phyloP scores from a whole-genome alignment of 1,139 yeast species.

The Suhomyces bribrorum region DNA sequence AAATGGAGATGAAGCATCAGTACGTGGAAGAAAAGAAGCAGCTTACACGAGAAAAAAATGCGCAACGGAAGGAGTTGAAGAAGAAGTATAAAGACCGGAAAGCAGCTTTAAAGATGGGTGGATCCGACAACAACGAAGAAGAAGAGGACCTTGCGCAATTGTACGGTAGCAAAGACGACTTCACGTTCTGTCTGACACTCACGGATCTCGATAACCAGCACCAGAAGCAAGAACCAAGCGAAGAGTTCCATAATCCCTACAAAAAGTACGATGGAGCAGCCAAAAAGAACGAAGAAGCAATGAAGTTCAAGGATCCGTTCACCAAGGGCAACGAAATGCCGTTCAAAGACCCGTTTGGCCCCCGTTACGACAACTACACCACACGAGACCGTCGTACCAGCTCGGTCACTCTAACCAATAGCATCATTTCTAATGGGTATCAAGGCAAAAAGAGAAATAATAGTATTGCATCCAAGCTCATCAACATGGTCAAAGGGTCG shows the following conservation, averaged over 20 bases:
- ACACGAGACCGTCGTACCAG: slow-evolving; percentile 5
- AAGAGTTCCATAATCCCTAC: background rate
- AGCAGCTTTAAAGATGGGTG: background rate
- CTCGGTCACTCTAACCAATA: slow-evolving; percentile 3
- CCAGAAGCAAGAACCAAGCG: background rate
- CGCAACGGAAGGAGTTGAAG: slow-evolving; percentile 13
- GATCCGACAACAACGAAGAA: background rate
- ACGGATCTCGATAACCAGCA: background rate
- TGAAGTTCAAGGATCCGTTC: background rate
- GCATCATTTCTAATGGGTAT: background rate
- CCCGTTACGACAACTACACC: slow-evolving; percentile 3
- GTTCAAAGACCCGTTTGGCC: slow-evolving; percentile 1
- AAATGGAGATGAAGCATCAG: slow-evolving; percentile 11
- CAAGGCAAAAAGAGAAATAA: slow-evolving; percentile 5
- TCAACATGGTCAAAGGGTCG: slow-evolving; percentile 15
- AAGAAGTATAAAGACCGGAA: slow-evolving; percentile 9
- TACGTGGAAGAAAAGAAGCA: slow-evolving; percentile 10
- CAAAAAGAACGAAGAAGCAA: background rate
- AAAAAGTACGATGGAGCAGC: background rate
- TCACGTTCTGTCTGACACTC: background rate
- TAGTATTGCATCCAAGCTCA: slow-evolving; percentile 11
- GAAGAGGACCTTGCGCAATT: background rate
- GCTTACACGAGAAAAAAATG: slow-evolving; percentile 12
- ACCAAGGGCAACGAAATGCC: slow-evolving; percentile 1
- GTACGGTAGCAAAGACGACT: background rate